Evolutionary conservation across 352 stramenopile genomes (phyloP).

Genomic region (Phytophthora tubulina): DNA sequence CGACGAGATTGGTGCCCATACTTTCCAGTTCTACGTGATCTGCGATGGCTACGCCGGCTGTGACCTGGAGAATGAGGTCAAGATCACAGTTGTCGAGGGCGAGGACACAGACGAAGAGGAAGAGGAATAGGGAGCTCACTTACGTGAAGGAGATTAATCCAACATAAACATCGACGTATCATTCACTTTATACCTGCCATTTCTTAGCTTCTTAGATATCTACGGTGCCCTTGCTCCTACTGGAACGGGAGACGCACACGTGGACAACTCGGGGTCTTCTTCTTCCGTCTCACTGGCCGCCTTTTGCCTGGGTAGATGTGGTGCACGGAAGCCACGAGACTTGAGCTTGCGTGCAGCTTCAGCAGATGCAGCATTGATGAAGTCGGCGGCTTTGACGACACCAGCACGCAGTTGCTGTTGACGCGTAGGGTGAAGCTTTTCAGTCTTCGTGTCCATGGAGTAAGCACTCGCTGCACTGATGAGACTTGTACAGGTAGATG

Average conservation of each 20-base stretch:
- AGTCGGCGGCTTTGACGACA: slow-evolving; percentile 55
- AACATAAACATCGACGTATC: slow-evolving; percentile 39
- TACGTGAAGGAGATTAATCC: neutral
- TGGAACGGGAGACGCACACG: slow-evolving; percentile 13
- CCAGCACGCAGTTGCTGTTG: slow-evolving; percentile 52
- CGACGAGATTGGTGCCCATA: slow-evolving; percentile 93
- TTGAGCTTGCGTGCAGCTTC: slow-evolving; percentile 69
- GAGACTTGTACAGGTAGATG: slow-evolving; percentile 15
- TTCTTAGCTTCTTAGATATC: slow-evolving; percentile 19
- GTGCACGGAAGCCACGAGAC: slow-evolving; percentile 34
- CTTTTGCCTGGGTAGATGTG: slow-evolving; percentile 37
- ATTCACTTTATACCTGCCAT: slow-evolving; percentile 38
- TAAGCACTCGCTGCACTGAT: slow-evolving; percentile 20
- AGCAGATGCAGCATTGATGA: slow-evolving; percentile 59
- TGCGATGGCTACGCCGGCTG: slow-evolving; percentile 99
- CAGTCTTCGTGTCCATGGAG: slow-evolving; percentile 1
- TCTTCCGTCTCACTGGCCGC: slow-evolving; percentile 51
- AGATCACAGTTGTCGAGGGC: slow-evolving; percentile 68
- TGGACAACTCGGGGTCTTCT: slow-evolving; percentile 41
- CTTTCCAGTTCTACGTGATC: slow-evolving; percentile 98
- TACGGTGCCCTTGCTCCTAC: slow-evolving; percentile 15
- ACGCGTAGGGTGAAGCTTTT: slow-evolving; percentile 24
- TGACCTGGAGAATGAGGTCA: slow-evolving; percentile 97
- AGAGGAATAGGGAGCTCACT: slow-evolving; percentile 21
- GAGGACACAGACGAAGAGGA: slow-evolving; percentile 63